Base-by-base conservation (phyloP, 2,329 filamentous ascomycete species). In the Acephala macrosclerotiorum region DNA sequence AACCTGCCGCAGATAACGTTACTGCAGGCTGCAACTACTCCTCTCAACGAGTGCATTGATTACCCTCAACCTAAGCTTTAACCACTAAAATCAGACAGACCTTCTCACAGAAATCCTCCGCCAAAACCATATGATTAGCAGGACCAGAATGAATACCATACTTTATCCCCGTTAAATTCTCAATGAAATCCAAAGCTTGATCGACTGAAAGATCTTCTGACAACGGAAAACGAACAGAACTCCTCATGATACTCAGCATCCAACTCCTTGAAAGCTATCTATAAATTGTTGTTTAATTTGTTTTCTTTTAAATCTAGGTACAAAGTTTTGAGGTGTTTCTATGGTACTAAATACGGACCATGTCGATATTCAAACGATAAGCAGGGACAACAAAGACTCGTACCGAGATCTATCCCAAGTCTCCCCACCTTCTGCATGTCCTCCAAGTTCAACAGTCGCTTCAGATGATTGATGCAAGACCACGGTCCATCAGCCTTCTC, bases 401-500 rank as follows among this genome's bases (percentile, higher is more conserved):
- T 7, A 49, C 6, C n/a, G 11, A 49, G n/a, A 49, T 49, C 45
- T 7, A 49, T 20, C n/a, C 45, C 45, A 22, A 49, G n/a, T 7
- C 45, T 49, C n/a, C 25, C 45, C 45, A 49, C 45, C n/a, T 22
- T 49, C n/a, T 25, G 1, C 45, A 49, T 49, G 20, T 49, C 45
- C 6, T 49, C 45, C n/a, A 22, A 2, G 25, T 49, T 25, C 22
- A 49, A 7, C n/a, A 49, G 20, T 25, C 45, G n/a, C n/a, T 49
- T 49, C 45, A 49, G 20, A 49, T 49, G 45, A 49, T 49, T 49
- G 18, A 25, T 25, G 20, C 45, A 49, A 22, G 45, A 49, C 45
- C 45, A 49, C 45, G n/a, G 18, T 6, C 45, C 45, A 11, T 22
- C 45, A 49, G 25, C 20, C 2, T 25, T 25, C 20, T 49, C 45